phyloP scores from a whole-genome alignment of 164 flowering plant species.

The Protea cynaroides region DNA sequence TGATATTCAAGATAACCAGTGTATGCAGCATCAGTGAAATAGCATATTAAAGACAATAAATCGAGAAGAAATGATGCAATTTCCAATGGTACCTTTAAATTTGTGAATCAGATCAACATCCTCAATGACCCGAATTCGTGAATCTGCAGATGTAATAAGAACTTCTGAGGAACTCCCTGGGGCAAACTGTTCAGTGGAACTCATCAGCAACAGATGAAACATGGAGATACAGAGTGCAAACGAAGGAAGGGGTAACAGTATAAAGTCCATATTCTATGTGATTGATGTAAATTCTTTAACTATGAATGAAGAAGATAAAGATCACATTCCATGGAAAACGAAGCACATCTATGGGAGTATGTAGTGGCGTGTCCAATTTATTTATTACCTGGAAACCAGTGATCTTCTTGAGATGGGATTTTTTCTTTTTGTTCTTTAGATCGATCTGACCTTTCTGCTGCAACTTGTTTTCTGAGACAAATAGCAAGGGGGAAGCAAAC shows the following conservation, averaged over 20 bases:
- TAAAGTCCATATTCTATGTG: background rate
- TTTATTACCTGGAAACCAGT: conserved; percentile 90
- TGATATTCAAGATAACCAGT: too few species aligned
- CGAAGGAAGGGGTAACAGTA: background rate
- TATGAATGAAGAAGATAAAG: background rate
- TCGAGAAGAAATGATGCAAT: background rate
- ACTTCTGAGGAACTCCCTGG: conserved; percentile 94
- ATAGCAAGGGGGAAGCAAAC: background rate
- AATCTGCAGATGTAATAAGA: conserved; percentile 92
- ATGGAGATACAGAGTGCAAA: background rate
- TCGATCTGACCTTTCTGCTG: conserved; percentile 64
- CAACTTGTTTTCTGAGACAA: conserved; percentile 66
- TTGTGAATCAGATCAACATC: conserved; percentile 80
- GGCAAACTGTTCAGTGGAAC: conserved; percentile 51
- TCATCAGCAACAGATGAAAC: conserved; percentile 16
- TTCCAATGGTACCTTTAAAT: conserved; percentile 62
- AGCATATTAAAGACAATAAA: background rate
- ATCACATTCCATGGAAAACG: background rate
- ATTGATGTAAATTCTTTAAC: background rate
- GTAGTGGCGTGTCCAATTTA: background rate
- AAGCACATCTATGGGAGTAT: background rate
- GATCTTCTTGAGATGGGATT: conserved; percentile 84
- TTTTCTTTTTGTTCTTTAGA: conserved; percentile 84
- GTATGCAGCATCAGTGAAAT: background rate
- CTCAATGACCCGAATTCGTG: conserved; percentile 82